Evolutionary conservation across 2,329 filamentous ascomycete genomes (phyloP), one percentile per base, ranked within the genome.

Genomic region (Lecanicillium sp.): DNA sequence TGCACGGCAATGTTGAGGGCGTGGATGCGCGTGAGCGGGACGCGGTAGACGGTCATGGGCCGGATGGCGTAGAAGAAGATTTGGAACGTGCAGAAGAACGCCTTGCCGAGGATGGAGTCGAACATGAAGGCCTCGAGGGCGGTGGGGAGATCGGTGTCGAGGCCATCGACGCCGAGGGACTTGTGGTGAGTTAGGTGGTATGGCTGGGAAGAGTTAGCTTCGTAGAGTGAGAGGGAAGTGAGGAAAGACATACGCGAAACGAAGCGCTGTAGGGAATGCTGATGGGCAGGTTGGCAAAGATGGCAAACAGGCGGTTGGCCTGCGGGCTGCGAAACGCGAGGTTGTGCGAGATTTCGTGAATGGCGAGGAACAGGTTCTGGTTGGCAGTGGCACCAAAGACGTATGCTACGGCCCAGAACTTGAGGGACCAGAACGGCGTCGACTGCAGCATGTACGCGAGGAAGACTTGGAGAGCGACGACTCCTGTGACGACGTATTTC

Each of bases 181-280:
- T 98, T 98, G 77, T 98, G 92, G 66, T 98, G 92, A 2, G 92
- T 98, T 29, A 98, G 79, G 59, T 98, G 92, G 70, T 98, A 98
- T 4, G 92, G 92, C 76, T 87, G 49, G 11, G 12, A 8, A 17
- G 5, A 35, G 44, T 56, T 45, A 57, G 57, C 33, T 42, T 25
- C 28, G 6, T n/a, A 30, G n/a, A 8, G 20, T 12, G 18, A 33
- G 17, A 12, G 10, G 27, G 29, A 17, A 13, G 13, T 8, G 22
- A 13, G 18, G 8, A 3, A n/a, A 25, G 22, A 65, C 77, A 37
- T 68, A 87, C 84, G 55, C 92, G 75, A 69, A 98, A 98, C 1
- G 88, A 90, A 48, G 92, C 92, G 59, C 87, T 95, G 60, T 98
- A 98, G 5, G 92, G 92, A 38, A 97, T 74, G 33, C 87, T 92